These are phyloP conservation scores for Aspergillaceae sp. DNA, from an alignment of 2,329 filamentous ascomycete species.

Conservation along the genomic window DNA sequence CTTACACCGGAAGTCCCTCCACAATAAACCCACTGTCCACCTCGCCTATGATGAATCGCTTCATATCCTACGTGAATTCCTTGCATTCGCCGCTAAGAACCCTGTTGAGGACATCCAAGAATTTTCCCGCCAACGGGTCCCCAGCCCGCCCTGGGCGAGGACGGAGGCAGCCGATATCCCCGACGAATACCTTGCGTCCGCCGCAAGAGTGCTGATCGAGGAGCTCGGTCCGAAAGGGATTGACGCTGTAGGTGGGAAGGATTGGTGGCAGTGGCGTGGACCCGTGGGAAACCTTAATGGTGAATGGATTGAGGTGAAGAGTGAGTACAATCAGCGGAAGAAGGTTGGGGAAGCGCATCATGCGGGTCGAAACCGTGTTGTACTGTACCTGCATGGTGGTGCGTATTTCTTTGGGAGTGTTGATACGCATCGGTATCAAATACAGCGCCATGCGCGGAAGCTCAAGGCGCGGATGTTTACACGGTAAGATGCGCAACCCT, in stretches of 20 bases:
- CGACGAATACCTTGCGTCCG: conserved; percentile 52
- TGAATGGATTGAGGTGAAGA: conserved; percentile 95
- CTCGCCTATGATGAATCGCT: conserved; percentile 93
- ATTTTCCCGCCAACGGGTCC: conserved; percentile 88
- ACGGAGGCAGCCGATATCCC: conserved; percentile 62
- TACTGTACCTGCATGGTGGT: conserved; percentile 90
- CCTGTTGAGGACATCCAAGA: conserved; percentile 88
- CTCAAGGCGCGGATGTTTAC: conserved; percentile 84
- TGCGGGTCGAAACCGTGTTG: conserved; percentile 59
- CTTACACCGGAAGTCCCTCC: conserved; percentile 65
- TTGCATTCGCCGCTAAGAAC: conserved; percentile 75
- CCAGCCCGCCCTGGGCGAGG: conserved; percentile 78
- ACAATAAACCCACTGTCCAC: conserved; percentile 75
- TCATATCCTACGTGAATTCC: conserved; percentile 75
- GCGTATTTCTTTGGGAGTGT: conserved; percentile 94
- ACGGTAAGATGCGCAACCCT: conserved; percentile 33
- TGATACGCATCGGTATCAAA: conserved; percentile 95
- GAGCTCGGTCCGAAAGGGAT: conserved; percentile 74
- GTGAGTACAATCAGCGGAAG: conserved; percentile 66
- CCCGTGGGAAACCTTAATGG: conserved; percentile 61
- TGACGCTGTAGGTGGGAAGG: conserved; percentile 65
- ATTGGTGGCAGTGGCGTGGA: conserved; percentile 82
- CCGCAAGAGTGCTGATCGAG: conserved; percentile 58
- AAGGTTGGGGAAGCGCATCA: conserved; percentile 37
- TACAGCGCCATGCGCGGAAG: conserved; percentile 92